Percentiles rank a stretch among this genome's conserved stretches.
These are phyloP conservation scores for Monosporozyma servazzii DNA, from an alignment of 805 yeast genomes.

Conservation along the genomic window DNA sequence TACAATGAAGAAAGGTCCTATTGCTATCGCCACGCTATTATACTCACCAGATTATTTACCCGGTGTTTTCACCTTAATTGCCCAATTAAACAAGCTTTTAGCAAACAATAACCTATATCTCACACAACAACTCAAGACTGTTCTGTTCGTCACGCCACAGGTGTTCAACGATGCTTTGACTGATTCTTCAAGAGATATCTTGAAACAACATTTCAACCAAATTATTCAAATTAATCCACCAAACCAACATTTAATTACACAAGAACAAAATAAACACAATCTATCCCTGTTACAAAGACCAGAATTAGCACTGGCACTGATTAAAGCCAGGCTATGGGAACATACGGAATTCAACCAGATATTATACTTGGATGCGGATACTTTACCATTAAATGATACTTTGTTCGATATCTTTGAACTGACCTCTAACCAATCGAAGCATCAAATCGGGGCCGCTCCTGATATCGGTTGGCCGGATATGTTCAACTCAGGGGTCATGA, in stretches of 20 bases:
- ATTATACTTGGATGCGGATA: constrained; percentile 58
- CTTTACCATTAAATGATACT: constrained; percentile 36
- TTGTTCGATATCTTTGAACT: constrained; percentile 19
- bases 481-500: constrained; percentile 73
- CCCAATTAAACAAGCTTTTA: constrained; percentile 24
- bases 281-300: constrained; percentile 37
- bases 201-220: constrained; percentile 19
- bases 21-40: constrained; percentile 32
- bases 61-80: constrained; percentile 47
- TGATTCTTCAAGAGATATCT: constrained; percentile 10
- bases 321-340: constrained; percentile 44
- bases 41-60: constrained; percentile 46
- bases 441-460: constrained; percentile 46
- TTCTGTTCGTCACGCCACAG: constrained; percentile 16
- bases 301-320: constrained; percentile 42
- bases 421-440: constrained; percentile 15
- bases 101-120: constrained; percentile 2
- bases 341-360: constrained; percentile 37
- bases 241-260: constrained; percentile 13
- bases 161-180: constrained; percentile 14
- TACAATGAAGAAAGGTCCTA: not conserved
- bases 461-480: constrained; percentile 91
- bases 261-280: constrained; percentile 19
- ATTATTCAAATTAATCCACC: constrained; percentile 22
- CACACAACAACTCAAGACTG: constrained; percentile 4